Evolutionary conservation across 148 eudicot species (phyloP), one percentile per base, ranked within the genome.

Genomic region (Arctostaphylos glauca): DNA sequence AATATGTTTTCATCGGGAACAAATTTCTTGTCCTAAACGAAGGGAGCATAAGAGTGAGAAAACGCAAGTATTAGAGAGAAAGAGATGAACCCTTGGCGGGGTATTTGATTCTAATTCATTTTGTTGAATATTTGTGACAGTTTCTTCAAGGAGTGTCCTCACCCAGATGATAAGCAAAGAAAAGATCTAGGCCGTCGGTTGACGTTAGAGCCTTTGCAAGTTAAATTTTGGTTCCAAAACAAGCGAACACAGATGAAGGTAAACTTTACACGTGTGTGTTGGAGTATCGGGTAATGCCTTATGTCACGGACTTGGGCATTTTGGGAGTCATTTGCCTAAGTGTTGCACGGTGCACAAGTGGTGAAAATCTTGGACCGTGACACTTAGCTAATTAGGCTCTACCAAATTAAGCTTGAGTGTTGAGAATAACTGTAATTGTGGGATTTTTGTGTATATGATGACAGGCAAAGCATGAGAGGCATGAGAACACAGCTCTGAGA

Each of bases 161-260:
- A 97, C 56, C 99, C 99, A 0, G 99, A 97, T 87, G 99, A 97
- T 81, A 97, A 97, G 86, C 98, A 94, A 90, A 90, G 99, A 88
- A 97, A 97, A 81, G 99, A 97, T 84, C 89, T 97, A 74, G 97
- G 98, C 52, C 91, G 97, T 58, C 82, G 97, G 78, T 85, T 97
- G 77, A 49, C 68, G 18, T 86, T 97, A 78, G 99, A 94, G 81
- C 98, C 99, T 71, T 86, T 97, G 87, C 99, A 97, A 90, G 92
- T 97, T 31, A 97, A 97, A 83, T 97, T 97, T 89, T 97, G 99
- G 99, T 97, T 97, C 85, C 99, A 97, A 86, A 97, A 97, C 87
- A 97, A 97, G 87, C 96, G 99, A 43, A 97, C 99, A 46, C 99
- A 97, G 86, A 93, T 97, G 99, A 97, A 97, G 97, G 99, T 97